Percentiles rank a stretch among this genome's conserved stretches.
These are phyloP conservation scores for Aspergillus sojae DNA, from an alignment of 2,329 filamentous ascomycete genomes.

Conservation along the genomic window DNA sequence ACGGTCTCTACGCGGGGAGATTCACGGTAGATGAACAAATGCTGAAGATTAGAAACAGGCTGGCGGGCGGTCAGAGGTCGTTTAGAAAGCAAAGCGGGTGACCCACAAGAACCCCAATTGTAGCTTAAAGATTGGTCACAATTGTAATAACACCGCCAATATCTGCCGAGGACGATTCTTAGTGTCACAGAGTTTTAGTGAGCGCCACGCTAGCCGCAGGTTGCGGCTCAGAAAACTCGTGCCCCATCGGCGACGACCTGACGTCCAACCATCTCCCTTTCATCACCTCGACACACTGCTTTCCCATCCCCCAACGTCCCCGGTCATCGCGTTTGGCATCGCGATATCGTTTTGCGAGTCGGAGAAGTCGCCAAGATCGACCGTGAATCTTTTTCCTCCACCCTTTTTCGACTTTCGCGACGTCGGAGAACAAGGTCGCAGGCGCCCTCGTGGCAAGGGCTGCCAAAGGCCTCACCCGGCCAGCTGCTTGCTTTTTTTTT, in stretches of 20 bases:
- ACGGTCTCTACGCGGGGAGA: slow-evolving; percentile 12
- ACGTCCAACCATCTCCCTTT: slow-evolving; percentile 45
- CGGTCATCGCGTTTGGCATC: slow-evolving; percentile 46
- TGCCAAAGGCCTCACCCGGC: slow-evolving; percentile 50
- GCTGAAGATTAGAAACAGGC: slow-evolving; percentile 13
- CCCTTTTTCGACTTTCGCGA: slow-evolving; percentile 37
- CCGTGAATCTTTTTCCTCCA: slow-evolving; percentile 29
- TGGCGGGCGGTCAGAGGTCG: slow-evolving; percentile 24
- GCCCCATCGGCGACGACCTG: slow-evolving; percentile 43
- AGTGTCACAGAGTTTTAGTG: slow-evolving; percentile 20
- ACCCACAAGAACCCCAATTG: neutral
- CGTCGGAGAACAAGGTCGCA: slow-evolving; percentile 42
- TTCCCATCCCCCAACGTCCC: slow-evolving; percentile 34
- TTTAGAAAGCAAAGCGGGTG: slow-evolving; percentile 20
- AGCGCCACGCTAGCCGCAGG: slow-evolving; percentile 26
- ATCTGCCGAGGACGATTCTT: slow-evolving; percentile 8
- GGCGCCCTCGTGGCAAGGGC: slow-evolving; percentile 53
- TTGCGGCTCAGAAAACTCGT: slow-evolving; percentile 44
- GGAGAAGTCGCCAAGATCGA: slow-evolving; percentile 28
- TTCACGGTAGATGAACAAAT: slow-evolving; percentile 6
- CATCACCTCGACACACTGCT: slow-evolving; percentile 39
- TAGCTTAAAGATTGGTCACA: slow-evolving; percentile 10
- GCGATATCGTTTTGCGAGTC: slow-evolving; percentile 40
- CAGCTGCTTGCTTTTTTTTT: slow-evolving; percentile 38
- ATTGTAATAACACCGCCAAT: neutral